phyloP scores from a whole-genome alignment of 345 rosid genomes.

The Salix suchowensis region DNA sequence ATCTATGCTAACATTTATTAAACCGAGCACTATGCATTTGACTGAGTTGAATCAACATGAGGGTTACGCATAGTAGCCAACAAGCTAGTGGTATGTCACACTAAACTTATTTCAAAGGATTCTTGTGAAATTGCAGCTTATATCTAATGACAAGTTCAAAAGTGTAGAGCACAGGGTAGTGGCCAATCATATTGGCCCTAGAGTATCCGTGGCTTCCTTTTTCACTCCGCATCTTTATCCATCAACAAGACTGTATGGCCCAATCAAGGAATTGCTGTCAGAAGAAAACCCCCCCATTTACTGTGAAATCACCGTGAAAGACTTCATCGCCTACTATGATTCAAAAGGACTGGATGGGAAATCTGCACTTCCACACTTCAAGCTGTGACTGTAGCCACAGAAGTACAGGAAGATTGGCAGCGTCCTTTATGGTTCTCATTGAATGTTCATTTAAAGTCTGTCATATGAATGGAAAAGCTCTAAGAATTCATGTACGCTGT shows the following conservation, averaged over 20 bases:
- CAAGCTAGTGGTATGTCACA: no score
- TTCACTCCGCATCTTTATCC: not conserved
- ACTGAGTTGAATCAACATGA: not conserved
- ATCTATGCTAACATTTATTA: not conserved
- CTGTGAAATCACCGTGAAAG: conserved; percentile 8
- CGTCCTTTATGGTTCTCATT: no score
- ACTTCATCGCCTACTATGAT: not conserved
- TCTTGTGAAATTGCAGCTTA: conserved; percentile 8
- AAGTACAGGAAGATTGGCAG: not conserved
- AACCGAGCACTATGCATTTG: not conserved
- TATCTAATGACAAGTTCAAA: conserved; percentile 16
- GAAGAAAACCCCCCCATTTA: conserved; percentile 11
- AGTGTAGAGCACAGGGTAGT: conserved; percentile 17
- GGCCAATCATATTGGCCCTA: conserved; percentile 1
- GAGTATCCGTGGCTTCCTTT: conserved; percentile 14
- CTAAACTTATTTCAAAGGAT: not conserved
- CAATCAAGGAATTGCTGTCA: conserved; percentile 17
- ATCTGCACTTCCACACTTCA: conserved; percentile 13
- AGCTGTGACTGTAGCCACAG: not conserved
- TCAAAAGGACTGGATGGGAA: conserved; percentile 1
- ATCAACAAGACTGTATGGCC: conserved; percentile 4
- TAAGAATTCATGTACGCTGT: not conserved
- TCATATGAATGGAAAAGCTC: not conserved
- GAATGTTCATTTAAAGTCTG: not conserved
- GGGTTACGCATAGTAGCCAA: no score